Conservation (phyloP, 1,284 basidiomycete species). For the Fistulinella cinereoalba region DNA sequence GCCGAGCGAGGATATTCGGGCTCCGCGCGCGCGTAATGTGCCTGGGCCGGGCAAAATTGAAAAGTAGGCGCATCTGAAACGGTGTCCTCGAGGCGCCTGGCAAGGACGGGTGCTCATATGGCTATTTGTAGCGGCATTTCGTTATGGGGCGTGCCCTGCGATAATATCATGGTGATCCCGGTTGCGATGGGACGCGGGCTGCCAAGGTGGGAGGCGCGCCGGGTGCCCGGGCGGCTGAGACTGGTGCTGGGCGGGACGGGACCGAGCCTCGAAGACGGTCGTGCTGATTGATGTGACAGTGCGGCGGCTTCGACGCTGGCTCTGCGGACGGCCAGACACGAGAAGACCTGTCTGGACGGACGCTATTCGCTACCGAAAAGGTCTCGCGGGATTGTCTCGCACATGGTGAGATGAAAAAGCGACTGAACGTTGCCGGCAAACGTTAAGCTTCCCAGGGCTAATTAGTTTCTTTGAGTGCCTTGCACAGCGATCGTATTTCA, state of each 20-base stretch:
- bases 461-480: conserved; percentile 34
- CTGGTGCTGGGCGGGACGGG: conserved; percentile 7
- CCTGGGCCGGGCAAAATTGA: conserved; percentile 25
- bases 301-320: conserved; percentile 21
- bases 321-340: conserved; percentile 11
- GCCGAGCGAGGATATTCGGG: conserved; percentile 16
- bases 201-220: neutral
- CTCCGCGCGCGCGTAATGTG: conserved; percentile 27
- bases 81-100: conserved; percentile 24
- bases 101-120: conserved; percentile 15
- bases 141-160: conserved; percentile 13
- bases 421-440: conserved; percentile 33
- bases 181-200: conserved; percentile 22
- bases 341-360: no score
- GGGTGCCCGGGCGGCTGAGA: neutral
- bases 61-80: conserved; percentile 31
- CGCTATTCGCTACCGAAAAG: conserved; percentile 41
- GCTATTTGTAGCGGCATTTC: conserved; percentile 18
- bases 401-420: conserved; percentile 28
- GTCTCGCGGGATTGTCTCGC: conserved; percentile 30
- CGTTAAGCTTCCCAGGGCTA: conserved; percentile 35
- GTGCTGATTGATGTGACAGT: conserved; percentile 14
- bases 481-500: conserved; percentile 37
- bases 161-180: conserved; percentile 22
- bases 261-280: conserved; percentile 9